Evolutionary conservation across 768 basidiomycete genomes (phyloP).

Genomic region (Daedalea quercina): DNA sequence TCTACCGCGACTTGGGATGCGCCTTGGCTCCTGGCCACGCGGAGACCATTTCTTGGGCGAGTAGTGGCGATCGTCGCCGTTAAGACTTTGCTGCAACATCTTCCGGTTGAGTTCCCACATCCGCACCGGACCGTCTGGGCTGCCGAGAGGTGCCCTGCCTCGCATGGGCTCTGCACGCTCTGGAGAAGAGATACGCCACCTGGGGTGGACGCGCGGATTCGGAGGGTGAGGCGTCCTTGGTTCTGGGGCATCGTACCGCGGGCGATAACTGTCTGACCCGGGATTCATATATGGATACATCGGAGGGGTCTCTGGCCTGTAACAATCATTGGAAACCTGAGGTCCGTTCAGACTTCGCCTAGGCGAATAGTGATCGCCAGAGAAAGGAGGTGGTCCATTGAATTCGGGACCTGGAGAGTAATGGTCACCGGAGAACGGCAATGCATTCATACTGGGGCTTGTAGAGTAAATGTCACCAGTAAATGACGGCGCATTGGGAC

Average conservation of each 20-base stretch:
- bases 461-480: neutral
- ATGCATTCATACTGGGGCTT: slow-evolving; percentile 3
- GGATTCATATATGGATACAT: slow-evolving; percentile 29
- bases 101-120: neutral
- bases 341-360: slow-evolving; percentile 6
- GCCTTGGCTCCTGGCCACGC: neutral
- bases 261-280: slow-evolving; percentile 38
- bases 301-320: slow-evolving; percentile 35
- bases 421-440: slow-evolving; percentile 1
- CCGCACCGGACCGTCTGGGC: neutral
- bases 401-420: neutral
- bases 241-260: slow-evolving; percentile 5
- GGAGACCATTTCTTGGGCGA: neutral
- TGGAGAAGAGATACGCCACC: neutral
- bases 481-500: neutral
- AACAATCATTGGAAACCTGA: slow-evolving; percentile 39
- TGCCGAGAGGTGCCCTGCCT: neutral
- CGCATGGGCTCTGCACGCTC: neutral
- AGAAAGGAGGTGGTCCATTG: neutral
- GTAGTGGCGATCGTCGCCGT: neutral
- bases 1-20: neutral
- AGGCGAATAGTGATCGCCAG: neutral
- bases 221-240: neutral
- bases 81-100: neutral
- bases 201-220: neutral